Evolutionary conservation across 495 filamentous ascomycete genomes (phyloP).

Genomic region (Neurospora sp.): DNA sequence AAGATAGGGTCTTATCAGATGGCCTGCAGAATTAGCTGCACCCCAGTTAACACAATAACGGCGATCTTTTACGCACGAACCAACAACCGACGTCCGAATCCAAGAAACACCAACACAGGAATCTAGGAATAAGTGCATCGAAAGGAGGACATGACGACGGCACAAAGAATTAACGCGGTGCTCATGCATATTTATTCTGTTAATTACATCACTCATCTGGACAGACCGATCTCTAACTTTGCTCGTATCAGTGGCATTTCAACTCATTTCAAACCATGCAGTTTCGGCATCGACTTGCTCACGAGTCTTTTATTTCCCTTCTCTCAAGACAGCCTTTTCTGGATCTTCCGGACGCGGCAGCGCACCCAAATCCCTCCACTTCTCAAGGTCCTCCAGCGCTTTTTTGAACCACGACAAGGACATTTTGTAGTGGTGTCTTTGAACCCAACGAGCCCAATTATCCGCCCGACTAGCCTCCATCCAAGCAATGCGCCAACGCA

Average conservation of each 20-base stretch:
- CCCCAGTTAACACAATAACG: neutral
- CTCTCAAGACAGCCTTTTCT: neutral
- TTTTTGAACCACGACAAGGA: neutral
- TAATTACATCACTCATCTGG: neutral
- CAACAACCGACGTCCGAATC: neutral
- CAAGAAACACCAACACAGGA: neutral
- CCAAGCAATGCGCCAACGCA: neutral
- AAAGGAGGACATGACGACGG: neutral
- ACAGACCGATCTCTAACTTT: neutral
- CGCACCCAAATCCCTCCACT: neutral
- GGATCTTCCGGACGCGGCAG: neutral
- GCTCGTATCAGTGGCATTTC: neutral
- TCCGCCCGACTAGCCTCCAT: neutral
- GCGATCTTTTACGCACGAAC: neutral
- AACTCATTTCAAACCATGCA: neutral
- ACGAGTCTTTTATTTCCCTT: neutral
- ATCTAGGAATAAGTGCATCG: neutral
- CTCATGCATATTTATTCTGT: neutral
- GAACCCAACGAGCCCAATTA: neutral
- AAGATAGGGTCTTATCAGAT: neutral
- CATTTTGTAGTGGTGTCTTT: neutral
- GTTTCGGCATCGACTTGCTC: neutral
- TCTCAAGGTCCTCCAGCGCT: neutral
- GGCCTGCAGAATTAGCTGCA: neutral
- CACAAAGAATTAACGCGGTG: neutral